Base-by-base conservation (phyloP, 192 early-diverging fungal species). In the Coemansia sp. region DNA sequence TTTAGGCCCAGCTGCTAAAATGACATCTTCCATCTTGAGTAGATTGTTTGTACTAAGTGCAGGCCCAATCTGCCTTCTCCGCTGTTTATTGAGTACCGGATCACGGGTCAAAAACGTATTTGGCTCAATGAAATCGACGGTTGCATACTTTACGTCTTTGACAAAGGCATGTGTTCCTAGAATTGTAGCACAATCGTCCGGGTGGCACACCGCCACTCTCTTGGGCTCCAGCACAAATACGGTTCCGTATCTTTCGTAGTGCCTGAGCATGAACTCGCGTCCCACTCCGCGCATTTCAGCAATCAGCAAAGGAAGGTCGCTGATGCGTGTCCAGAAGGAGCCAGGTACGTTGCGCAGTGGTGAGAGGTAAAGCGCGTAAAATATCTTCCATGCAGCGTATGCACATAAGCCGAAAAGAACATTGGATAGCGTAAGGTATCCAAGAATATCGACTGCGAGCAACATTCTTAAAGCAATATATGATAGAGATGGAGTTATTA, bases 81-180 rank as follows among this genome's bases (percentile, higher is more conserved):
- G 63, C 49, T 65, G 65, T 21, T 58, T 56, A 63, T 70, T 71
- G 5, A 77, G 69, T 42, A 62, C 72, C 1, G 83, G 83, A 23
- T 80, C 77, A 11, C 71, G 47, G 0, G 83, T 80, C 45, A 75
- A 44, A 47, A 84, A 77, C 65, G 64, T 58, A 45, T 80, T 79
- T 16, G 69, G 68, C 40, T 75, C 70, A 38, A 74, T 60, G 21
- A 80, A 64, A 19, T 76, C 74, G 10, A 81, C 65, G 10, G 58
- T 66, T 3, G 56, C 58, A 44, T 85, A 85, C 13, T 39, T 26
- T 11, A 38, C 6, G 59, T 74, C 72, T 67, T 85, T 85, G 6
- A 52, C 6, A 52, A 79, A 85, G 11, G 61, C 56, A 39, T 85
- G 83, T 13, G 78, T 71, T 26, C 67, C 62, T 21, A 81, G 64